A percentile compares a stretch with the other conserved stretches of the same genome.
Conservation (phyloP, 106 monocot genomes). For the Acanthochlamys bracteata region DNA sequence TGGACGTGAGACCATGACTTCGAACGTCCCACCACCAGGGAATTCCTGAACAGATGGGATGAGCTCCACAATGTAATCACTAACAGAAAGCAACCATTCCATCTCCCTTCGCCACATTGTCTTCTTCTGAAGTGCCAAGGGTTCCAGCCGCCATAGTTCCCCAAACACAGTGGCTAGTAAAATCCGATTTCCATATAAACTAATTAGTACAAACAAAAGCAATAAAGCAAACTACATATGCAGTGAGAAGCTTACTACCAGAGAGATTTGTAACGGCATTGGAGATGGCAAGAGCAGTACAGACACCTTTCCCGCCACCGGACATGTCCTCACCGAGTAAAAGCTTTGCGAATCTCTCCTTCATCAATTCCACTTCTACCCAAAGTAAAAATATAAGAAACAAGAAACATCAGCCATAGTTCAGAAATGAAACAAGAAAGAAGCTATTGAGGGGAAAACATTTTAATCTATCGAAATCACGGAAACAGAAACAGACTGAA, state of each 20-base stretch:
- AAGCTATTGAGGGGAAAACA: too few species aligned
- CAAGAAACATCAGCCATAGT: background rate
- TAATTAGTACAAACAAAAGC: background rate
- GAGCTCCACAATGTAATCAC: constrained; percentile 89
- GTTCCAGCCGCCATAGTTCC: constrained; percentile 88
- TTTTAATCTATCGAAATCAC: too few species aligned
- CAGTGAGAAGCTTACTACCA: constrained; percentile 22
- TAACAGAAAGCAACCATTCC: constrained; percentile 89
- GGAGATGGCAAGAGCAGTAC: constrained; percentile 90
- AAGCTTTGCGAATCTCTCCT: constrained; percentile 89
- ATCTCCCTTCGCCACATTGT: constrained; percentile 86
- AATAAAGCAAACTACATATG: background rate
- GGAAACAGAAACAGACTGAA: too few species aligned
- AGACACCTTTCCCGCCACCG: constrained; percentile 89
- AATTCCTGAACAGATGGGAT: constrained; percentile 77
- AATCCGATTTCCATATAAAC: background rate
- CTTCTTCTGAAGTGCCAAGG: constrained; percentile 71
- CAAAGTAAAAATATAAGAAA: background rate
- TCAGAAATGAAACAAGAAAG: background rate
- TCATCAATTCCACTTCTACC: constrained; percentile 94
- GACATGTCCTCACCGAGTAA: constrained; percentile 97
- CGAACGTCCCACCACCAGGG: constrained; percentile 83
- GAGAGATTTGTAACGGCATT: constrained; percentile 98
- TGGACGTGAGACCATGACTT: constrained; percentile 77
- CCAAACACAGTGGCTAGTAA: constrained; percentile 83